Conservation (phyloP, 2,329 filamentous ascomycete genomes). For the Trichoderma endophyticum region DNA sequence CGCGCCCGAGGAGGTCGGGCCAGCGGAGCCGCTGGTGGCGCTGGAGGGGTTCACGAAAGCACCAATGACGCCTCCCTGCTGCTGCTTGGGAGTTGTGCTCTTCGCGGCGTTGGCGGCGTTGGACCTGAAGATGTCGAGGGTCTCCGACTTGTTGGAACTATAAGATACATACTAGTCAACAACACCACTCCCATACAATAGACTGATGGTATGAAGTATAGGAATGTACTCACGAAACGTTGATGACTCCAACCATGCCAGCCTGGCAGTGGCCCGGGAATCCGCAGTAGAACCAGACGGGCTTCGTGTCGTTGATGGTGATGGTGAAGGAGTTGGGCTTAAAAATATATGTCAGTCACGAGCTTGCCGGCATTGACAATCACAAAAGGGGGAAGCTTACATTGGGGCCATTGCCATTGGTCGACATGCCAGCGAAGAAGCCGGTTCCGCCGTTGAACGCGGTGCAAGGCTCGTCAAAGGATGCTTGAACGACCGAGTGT, state of each 20-base stretch:
- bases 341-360: neutral
- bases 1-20: too few species aligned
- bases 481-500: neutral
- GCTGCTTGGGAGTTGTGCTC: neutral
- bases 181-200: neutral
- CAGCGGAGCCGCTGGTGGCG: neutral
- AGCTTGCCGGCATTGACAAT: neutral
- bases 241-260: neutral
- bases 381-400: neutral
- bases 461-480: neutral
- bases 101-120: neutral
- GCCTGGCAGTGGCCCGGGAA: neutral
- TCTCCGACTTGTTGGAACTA: neutral
- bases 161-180: neutral
- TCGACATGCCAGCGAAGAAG: neutral
- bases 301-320: neutral
- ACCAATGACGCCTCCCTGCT: neutral
- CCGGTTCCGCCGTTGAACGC: neutral
- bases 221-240: neutral
- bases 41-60: neutral
- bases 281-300: neutral
- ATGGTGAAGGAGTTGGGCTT: neutral
- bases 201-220: neutral
- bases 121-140: neutral
- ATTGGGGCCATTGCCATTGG: neutral